Conservation (phyloP, 2,329 filamentous ascomycete genomes). For the Mycosphaerella sp. region DNA sequence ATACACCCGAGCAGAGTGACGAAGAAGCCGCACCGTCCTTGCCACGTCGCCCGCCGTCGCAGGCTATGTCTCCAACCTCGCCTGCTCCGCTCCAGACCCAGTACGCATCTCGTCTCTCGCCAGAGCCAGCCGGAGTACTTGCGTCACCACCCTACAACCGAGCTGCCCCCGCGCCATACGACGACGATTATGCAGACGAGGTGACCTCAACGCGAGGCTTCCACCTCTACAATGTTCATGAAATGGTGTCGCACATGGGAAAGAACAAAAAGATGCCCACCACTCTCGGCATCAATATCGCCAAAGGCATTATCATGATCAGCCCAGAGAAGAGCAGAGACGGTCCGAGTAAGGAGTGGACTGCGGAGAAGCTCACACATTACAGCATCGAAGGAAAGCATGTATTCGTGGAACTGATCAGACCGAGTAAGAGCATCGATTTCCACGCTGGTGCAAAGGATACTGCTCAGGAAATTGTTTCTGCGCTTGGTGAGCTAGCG, state of each 20-base stretch:
- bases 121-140: conserved; percentile 38
- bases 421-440: conserved; percentile 89
- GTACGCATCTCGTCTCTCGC: conserved; percentile 35
- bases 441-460: conserved; percentile 97
- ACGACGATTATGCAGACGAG: conserved; percentile 40
- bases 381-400: conserved; percentile 98
- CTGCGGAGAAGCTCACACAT: conserved; percentile 88
- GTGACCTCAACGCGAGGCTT: conserved; percentile 66
- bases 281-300: conserved; percentile 87
- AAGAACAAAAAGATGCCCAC: conserved; percentile 98
- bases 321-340: conserved; percentile 78
- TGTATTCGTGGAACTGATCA: conserved; percentile 87
- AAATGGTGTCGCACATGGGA: conserved; percentile 95
- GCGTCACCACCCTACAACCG: conserved; percentile 53
- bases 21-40: conserved; percentile 57
- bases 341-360: conserved; percentile 85
- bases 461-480: conserved; percentile 88
- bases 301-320: conserved; percentile 82
- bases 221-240: conserved; percentile 93
- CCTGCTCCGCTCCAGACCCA: conserved; percentile 39
- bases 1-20: conserved; percentile 62
- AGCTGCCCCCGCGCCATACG: conserved; percentile 30
- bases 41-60: conserved; percentile 55
- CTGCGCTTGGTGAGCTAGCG: conserved; percentile 78
- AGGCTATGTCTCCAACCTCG: conserved; percentile 8